Evolutionary conservation across 495 filamentous ascomycete genomes (phyloP), one percentile per base, ranked within the genome.

Genomic region (Aspergillus conjunctus): DNA sequence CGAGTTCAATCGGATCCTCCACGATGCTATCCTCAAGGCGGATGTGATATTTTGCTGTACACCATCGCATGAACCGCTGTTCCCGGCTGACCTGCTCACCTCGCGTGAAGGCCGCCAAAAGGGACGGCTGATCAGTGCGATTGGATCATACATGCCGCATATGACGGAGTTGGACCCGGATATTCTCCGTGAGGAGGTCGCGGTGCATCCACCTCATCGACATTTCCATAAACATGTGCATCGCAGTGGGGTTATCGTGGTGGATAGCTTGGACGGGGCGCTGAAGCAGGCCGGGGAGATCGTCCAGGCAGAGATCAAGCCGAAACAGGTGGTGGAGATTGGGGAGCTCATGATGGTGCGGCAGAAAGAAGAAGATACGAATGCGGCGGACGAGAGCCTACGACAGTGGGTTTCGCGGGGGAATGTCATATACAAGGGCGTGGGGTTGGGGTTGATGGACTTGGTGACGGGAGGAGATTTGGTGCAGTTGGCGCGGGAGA

Each of bases 221-320:
- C 87, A 90, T 61, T 87, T 85, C 69, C 89, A 92, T 68, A 87
- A 86, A 66, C 88, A 91, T 56, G 85, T 88, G 8, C 74, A 78
- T 20, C 81, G 87, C 62, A 90, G 91, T 17, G 91, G 90, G 0
- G 88, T 89, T 1, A 78, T 94, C 32, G 79, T 97, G 5, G 93
- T 97, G 11, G 93, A 98, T 69, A 91, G 87, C 33, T 73, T 91
- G 0, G 85, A 89, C 17, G 89, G 86, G 5, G 91, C 90, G 56
- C 65, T 97, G 61, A 85, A 87, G 65, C 92, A 97, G 68, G 89
- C 93, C 0, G 94, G 94, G 6, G 94, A 98, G 78, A 77, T 98
- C 54, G 88, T 93, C 30, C 85, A 91, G 65, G 91, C 91, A 0
- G 89, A 83, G 0, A 73, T 98, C 31, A 74, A 77, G 44, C 81